Conservation (phyloP, 2,329 filamentous ascomycete genomes). For the Epichloe sibirici region DNA sequence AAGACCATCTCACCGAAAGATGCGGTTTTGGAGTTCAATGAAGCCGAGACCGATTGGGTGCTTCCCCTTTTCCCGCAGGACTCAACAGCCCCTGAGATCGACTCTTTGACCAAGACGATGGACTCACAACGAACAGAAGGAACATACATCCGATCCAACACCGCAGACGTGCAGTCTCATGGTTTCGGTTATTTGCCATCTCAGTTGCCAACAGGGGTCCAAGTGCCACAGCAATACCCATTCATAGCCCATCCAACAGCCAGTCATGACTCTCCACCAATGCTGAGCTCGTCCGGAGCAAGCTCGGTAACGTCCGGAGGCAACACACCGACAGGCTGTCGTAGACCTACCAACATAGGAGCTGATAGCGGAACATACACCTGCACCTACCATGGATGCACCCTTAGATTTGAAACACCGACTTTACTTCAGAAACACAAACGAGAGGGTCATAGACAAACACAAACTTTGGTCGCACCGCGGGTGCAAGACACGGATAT, state of each 20-base stretch:
- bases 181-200: constrained; percentile 15
- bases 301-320: constrained; percentile 28
- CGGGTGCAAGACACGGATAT: constrained; percentile 24
- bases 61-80: constrained; percentile 62
- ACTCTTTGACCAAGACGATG: constrained; percentile 25
- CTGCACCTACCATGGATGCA: constrained; percentile 89
- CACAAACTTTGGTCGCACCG: constrained; percentile 30
- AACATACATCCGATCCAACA: constrained; percentile 8
- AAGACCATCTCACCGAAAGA: constrained; percentile 95
- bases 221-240: constrained; percentile 39
- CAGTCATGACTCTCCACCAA: constrained; percentile 22
- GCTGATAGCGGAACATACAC: constrained; percentile 86
- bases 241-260: constrained; percentile 29
- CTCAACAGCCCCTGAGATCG: constrained; percentile 32
- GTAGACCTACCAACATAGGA: constrained; percentile 48
- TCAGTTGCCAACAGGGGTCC: constrained; percentile 26
- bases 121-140: constrained; percentile 10
- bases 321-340: constrained; percentile 21
- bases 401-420: constrained; percentile 77
- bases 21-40: constrained; percentile 73
- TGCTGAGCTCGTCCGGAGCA: constrained; percentile 32
- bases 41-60: constrained; percentile 55
- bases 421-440: constrained; percentile 88
- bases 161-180: neutral
- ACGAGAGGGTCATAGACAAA: constrained; percentile 77